phyloP scores from a whole-genome alignment of 805 yeast genomes.

The Candida sakaeoensis region DNA sequence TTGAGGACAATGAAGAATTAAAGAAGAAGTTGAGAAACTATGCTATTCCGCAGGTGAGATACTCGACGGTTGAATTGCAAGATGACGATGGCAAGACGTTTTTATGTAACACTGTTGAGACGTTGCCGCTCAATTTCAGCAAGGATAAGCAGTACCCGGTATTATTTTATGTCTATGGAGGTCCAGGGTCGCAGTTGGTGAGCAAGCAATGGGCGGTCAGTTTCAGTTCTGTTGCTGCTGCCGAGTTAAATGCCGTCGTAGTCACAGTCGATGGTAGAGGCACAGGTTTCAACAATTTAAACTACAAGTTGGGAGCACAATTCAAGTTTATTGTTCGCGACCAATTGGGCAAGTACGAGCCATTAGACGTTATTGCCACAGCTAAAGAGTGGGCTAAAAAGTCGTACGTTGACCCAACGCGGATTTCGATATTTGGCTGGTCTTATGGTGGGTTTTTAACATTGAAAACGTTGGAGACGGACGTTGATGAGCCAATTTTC shows the following conservation, averaged over 20 bases:
- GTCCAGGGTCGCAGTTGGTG: conserved; percentile 90
- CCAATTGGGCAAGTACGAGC: conserved; percentile 76
- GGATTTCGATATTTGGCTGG: conserved; percentile 83
- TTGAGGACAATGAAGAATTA: conserved; percentile 47
- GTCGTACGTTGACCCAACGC: conserved; percentile 56
- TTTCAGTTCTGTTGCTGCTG: conserved; percentile 74
- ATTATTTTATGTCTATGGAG: conserved; percentile 88
- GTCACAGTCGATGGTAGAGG: conserved; percentile 98
- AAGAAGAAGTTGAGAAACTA: conserved; percentile 35
- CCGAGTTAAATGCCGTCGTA: conserved; percentile 77
- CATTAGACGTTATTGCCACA: conserved; percentile 81
- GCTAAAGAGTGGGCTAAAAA: conserved; percentile 67
- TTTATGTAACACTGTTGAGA: conserved; percentile 66
- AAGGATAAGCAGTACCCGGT: conserved; percentile 69
- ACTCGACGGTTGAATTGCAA: conserved; percentile 48
- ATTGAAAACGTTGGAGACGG: conserved; percentile 68
- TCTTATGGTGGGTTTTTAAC: conserved; percentile 82
- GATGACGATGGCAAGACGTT: conserved; percentile 46
- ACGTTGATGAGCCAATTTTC: conserved; percentile 52
- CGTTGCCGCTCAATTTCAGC: conserved; percentile 72
- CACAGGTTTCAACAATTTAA: conserved; percentile 78
- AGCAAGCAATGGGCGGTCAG: conserved; percentile 53
- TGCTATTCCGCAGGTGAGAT: conserved; percentile 54
- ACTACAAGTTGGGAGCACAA: conserved; percentile 39
- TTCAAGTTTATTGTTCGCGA: conserved; percentile 81